These are phyloP conservation scores for Colletotrichum nymphaeae DNA, from an alignment of 2,329 filamentous ascomycete species.

Conservation along the genomic window DNA sequence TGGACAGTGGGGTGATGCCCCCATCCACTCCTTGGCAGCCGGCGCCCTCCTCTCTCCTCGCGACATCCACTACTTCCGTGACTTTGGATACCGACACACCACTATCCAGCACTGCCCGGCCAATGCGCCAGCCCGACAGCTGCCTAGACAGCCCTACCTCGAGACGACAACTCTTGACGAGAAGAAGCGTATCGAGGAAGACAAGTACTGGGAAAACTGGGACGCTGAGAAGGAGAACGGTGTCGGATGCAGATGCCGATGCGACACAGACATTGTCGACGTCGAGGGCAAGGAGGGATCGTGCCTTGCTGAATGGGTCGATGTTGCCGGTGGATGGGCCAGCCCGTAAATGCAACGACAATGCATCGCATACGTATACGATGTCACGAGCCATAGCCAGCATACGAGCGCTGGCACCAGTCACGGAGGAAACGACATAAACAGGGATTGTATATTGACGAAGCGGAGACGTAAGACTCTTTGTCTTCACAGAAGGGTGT, in stretches of 20 bases:
- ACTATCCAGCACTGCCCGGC: constrained; percentile 99
- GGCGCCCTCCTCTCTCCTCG: constrained; percentile 83
- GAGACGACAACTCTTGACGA: constrained; percentile 85
- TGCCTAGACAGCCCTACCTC: constrained; percentile 82
- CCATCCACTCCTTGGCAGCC: constrained; percentile 96
- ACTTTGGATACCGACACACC: constrained; percentile 97
- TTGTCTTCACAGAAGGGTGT: constrained; percentile 17
- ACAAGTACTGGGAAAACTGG: constrained; percentile 93
- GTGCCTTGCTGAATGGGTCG: constrained; percentile 95
- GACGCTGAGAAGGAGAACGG: constrained; percentile 94
- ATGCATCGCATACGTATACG: constrained; percentile 20
- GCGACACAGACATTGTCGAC: constrained; percentile 96
- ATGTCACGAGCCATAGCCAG: constrained; percentile 32
- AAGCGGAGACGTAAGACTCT: constrained; percentile 21
- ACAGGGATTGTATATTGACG: constrained; percentile 34
- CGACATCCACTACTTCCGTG: constrained; percentile 98
- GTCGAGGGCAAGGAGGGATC: constrained; percentile 98
- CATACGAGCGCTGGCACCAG: constrained; percentile 16
- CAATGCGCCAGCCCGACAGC: constrained; percentile 90
- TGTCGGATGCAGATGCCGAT: constrained; percentile 94
- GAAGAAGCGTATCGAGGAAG: constrained; percentile 88
- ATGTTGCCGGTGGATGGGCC: constrained; percentile 94
- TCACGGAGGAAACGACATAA: constrained; percentile 19
- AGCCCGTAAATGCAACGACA: constrained; percentile 48
- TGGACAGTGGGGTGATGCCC: constrained; percentile 95